Conservation (phyloP, 345 rosid genomes). For the Murraya koenigii region DNA sequence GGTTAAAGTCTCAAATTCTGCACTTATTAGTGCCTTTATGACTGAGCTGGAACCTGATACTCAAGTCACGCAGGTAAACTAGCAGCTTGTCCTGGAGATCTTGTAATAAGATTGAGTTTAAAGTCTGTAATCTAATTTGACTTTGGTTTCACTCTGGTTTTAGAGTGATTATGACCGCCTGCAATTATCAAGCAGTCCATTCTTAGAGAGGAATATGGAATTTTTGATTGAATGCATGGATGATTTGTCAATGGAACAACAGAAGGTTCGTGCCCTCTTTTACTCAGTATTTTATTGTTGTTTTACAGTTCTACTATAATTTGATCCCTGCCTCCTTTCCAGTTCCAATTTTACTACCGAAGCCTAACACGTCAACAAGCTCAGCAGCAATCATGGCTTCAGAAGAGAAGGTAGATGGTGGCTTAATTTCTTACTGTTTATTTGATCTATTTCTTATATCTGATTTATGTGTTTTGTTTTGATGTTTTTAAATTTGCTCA, state of each 20-base stretch:
- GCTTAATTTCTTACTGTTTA: neutral
- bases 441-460: neutral
- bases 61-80: slow-evolving; percentile 78
- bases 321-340: slow-evolving; percentile 19
- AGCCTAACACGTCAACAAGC: slow-evolving; percentile 91
- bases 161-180: slow-evolving; percentile 96
- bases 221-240: slow-evolving; percentile 99
- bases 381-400: slow-evolving; percentile 99
- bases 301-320: slow-evolving; percentile 3
- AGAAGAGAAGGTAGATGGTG: slow-evolving; percentile 74
- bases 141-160: neutral
- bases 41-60: slow-evolving; percentile 88
- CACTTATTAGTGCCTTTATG: slow-evolving; percentile 97
- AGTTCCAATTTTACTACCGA: slow-evolving; percentile 90
- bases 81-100: neutral
- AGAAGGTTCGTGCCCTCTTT: slow-evolving; percentile 56
- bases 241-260: slow-evolving; percentile 85
- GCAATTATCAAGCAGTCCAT: slow-evolving; percentile 78
- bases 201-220: slow-evolving; percentile 86
- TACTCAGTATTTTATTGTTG: neutral
- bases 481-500: neutral
- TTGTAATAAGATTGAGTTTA: neutral
- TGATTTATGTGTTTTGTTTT: neutral
- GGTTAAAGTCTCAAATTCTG: slow-evolving; percentile 98
- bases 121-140: neutral